These are phyloP conservation scores for Rostrohypoxylon terebratum DNA, from an alignment of 495 filamentous ascomycete genomes.

Conservation along the genomic window DNA sequence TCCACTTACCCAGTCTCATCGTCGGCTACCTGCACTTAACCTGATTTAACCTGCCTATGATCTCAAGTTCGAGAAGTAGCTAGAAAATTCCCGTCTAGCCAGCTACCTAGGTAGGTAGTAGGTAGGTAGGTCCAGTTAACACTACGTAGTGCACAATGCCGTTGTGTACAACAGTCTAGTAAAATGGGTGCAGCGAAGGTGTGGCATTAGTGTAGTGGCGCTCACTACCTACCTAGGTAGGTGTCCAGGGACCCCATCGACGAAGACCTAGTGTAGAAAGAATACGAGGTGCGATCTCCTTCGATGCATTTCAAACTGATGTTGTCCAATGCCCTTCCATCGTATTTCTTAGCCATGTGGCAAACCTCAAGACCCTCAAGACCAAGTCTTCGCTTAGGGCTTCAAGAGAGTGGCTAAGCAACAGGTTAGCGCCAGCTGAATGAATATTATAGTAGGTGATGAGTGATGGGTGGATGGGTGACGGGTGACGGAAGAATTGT, in stretches of 20 bases:
- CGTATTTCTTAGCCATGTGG: conserved; percentile 34
- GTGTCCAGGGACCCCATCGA: too few relatives aligned
- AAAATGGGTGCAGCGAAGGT: conserved; percentile 4
- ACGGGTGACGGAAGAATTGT: too few relatives aligned
- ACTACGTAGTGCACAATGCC: neutral
- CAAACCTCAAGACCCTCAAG: conserved; percentile 14
- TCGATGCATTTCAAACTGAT: conserved; percentile 28
- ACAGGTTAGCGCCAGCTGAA: neutral
- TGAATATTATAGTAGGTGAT: too few relatives aligned
- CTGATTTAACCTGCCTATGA: conserved; percentile 1
- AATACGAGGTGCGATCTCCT: conserved; percentile 43
- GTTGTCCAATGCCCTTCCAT: conserved; percentile 18
- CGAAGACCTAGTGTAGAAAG: conserved; percentile 8
- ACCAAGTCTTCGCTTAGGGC: neutral
- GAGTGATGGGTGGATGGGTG: too few relatives aligned
- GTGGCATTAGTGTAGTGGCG: neutral
- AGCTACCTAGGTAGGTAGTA: neutral
- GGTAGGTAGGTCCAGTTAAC: too few relatives aligned
- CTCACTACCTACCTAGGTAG: too few relatives aligned
- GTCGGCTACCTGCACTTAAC: neutral
- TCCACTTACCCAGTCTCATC: neutral
- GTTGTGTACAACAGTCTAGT: conserved; percentile 5
- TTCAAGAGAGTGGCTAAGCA: neutral
- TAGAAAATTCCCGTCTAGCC: neutral
- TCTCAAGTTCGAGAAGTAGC: conserved; percentile 1